Evolutionary conservation across 2,329 filamentous ascomycete species (phyloP).

Genomic region (Ophiocordyceps camponoti-leonardi): DNA sequence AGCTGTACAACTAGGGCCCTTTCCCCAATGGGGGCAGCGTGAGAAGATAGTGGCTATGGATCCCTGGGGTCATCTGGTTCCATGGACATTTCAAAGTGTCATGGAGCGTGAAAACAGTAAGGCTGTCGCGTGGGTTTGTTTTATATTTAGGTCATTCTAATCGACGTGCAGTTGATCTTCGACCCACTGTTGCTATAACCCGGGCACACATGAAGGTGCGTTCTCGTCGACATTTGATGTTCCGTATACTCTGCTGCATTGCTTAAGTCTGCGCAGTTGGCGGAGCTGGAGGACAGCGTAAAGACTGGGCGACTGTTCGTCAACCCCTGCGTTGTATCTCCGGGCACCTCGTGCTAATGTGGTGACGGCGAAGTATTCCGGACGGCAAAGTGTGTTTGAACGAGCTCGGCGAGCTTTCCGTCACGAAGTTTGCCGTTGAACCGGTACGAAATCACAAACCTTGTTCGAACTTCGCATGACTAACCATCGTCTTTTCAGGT

Average conservation of each 20-base stretch:
- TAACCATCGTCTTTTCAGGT: constrained; percentile 20
- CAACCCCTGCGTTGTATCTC: background rate
- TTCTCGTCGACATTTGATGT: background rate
- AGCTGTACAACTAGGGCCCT: constrained; percentile 74
- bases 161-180: constrained; percentile 47
- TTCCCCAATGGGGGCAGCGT: constrained; percentile 73
- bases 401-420: constrained; percentile 67
- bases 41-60: constrained; percentile 98
- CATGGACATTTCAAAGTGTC: constrained; percentile 65
- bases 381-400: constrained; percentile 90
- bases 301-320: constrained; percentile 51
- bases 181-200: constrained; percentile 82
- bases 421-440: constrained; percentile 94
- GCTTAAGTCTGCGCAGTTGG: constrained; percentile 33
- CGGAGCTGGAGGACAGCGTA: constrained; percentile 83
- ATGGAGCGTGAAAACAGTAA: constrained; percentile 57
- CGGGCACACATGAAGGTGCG: constrained; percentile 72
- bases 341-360: background rate
- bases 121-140: background rate
- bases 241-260: background rate
- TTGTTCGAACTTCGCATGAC: constrained; percentile 3
- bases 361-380: constrained; percentile 22
- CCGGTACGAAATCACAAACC: constrained; percentile 39
- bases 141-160: constrained; percentile 1
- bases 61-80: constrained; percentile 73